phyloP scores from a whole-genome alignment of 495 filamentous ascomycete species.

The Hyphodiscus hymeniophilus region DNA sequence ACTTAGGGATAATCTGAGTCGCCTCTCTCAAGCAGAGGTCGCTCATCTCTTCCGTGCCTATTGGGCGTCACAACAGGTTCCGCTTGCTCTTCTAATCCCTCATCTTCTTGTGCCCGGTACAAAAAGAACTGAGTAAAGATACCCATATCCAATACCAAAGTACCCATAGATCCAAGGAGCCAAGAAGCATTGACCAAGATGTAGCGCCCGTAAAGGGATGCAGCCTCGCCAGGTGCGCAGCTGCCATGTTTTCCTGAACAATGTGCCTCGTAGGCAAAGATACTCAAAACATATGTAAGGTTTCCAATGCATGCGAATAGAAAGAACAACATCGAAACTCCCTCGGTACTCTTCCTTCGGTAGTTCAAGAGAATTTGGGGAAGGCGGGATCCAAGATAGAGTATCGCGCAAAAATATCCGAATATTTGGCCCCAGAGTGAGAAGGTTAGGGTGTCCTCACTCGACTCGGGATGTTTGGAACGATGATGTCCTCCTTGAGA shows the following conservation, averaged over 20 bases:
- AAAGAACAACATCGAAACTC: constrained; percentile 88
- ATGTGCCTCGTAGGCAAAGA: constrained; percentile 73
- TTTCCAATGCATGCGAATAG: constrained; percentile 94
- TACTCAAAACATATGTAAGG: constrained; percentile 84
- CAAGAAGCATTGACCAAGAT: constrained; percentile 82
- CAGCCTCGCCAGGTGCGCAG: constrained; percentile 48
- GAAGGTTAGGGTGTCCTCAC: constrained; percentile 44
- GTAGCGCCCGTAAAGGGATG: constrained; percentile 61
- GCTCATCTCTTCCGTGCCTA: constrained; percentile 8
- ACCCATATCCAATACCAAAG: constrained; percentile 68
- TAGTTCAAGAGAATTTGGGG: constrained; percentile 90
- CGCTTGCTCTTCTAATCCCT: constrained; percentile 1
- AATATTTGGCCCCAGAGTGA: constrained; percentile 75
- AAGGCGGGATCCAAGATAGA: constrained; percentile 82
- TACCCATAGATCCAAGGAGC: constrained; percentile 84
- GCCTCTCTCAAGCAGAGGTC: constrained; percentile 15
- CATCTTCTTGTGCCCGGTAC: constrained; percentile 30
- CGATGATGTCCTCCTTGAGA: constrained; percentile 15
- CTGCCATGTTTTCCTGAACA: constrained; percentile 31
- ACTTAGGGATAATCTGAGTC: constrained; percentile 2
- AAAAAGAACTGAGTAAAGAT: constrained; percentile 93
- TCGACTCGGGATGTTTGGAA: constrained; percentile 9
- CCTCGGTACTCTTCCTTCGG: constrained; percentile 81
- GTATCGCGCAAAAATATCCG: constrained; percentile 73
- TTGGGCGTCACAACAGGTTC: constrained; percentile 5